A percentile compares a stretch with the other conserved stretches of the same genome.
Evolutionary conservation across 495 filamentous ascomycete species (phyloP).

Genomic region (Letharia columbiana): DNA sequence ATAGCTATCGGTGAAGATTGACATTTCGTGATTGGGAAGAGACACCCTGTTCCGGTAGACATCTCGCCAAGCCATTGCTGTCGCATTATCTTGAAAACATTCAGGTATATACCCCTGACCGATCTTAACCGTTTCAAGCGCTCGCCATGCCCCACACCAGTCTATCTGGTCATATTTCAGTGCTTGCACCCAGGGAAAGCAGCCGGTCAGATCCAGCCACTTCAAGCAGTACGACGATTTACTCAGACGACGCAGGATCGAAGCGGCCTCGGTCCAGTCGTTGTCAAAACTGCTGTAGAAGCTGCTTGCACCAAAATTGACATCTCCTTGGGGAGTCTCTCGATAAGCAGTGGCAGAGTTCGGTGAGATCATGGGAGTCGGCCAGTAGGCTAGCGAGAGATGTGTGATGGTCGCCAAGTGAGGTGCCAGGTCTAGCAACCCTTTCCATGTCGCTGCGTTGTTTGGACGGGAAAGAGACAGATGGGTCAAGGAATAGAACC

Average conservation of each 20-base stretch:
- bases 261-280: conserved; percentile 62
- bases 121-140: conserved; percentile 18
- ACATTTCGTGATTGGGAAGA: not conserved
- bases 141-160: conserved; percentile 20
- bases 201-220: conserved; percentile 76
- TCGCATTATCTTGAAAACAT: conserved; percentile 1
- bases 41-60: not conserved
- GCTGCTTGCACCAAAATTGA: conserved; percentile 55
- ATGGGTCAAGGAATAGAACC: conserved; percentile 44
- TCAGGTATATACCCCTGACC: conserved; percentile 19
- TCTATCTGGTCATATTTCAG: conserved; percentile 37
- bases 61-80: not conserved
- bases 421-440: conserved; percentile 53
- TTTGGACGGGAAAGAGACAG: conserved; percentile 46
- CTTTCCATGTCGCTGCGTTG: conserved; percentile 51
- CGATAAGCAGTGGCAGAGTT: conserved; percentile 46
- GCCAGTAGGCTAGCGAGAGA: conserved; percentile 75
- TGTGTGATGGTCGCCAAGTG: conserved; percentile 62
- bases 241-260: conserved; percentile 60
- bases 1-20: not conserved
- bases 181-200: conserved; percentile 58
- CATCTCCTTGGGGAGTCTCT: conserved; percentile 38
- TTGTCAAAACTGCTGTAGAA: conserved; percentile 57
- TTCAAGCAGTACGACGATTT: conserved; percentile 59
- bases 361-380: conserved; percentile 58